phyloP scores from a whole-genome alignment of 1,139 yeast genomes.

The Magnusiomyces tetraspermus region DNA sequence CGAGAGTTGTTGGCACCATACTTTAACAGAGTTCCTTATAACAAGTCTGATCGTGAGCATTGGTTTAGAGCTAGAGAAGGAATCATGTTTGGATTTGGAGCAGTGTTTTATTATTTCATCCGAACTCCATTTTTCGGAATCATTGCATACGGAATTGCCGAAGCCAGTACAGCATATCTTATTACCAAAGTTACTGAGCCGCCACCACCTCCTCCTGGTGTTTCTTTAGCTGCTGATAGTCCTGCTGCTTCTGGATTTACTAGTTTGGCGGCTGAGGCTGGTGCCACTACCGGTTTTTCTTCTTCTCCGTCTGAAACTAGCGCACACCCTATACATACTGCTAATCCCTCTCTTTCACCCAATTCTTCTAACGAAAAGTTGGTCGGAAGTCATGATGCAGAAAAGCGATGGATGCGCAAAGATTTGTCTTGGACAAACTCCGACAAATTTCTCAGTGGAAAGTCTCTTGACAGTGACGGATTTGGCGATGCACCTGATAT shows the following conservation, averaged over 20 bases:
- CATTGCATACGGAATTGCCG: constrained; percentile 46
- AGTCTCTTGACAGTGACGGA: constrained; percentile 10
- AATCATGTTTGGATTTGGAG: constrained; percentile 48
- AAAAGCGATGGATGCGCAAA: constrained; percentile 2
- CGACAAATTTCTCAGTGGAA: constrained; percentile 9
- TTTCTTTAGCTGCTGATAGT: background rate
- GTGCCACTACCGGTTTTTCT: background rate
- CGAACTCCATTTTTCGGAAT: constrained; percentile 42
- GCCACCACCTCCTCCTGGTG: constrained; percentile 34
- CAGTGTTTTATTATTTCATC: constrained; percentile 41
- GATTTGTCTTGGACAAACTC: constrained; percentile 8
- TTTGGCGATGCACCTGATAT: constrained; percentile 8
- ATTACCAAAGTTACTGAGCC: constrained; percentile 47
- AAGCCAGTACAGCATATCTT: constrained; percentile 46
- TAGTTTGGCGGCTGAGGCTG: background rate
- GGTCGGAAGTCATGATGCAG: background rate
- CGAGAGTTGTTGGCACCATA: constrained; percentile 45
- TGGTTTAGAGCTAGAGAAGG: constrained; percentile 54
- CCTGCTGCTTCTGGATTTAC: constrained; percentile 1
- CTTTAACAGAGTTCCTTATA: constrained; percentile 41
- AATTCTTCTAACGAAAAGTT: background rate
- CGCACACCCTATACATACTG: no score
- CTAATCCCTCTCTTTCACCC: no score
- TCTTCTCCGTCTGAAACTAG: no score
- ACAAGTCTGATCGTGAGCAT: constrained; percentile 37